Base-by-base conservation (phyloP, 441 rosid species). In the Theobroma grandiflorum region DNA sequence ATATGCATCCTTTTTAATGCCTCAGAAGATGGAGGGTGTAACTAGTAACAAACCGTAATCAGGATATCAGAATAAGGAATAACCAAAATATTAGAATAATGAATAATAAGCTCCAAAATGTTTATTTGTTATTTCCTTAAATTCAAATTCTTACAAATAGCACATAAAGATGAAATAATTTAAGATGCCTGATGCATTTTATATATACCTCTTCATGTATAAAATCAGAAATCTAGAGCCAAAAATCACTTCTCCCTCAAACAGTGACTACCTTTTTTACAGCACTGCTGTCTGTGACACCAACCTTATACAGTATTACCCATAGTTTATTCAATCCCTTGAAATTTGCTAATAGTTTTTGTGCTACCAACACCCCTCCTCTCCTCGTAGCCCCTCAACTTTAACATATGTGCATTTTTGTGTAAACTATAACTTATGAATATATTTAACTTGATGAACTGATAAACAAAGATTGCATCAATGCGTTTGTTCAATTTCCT, bases 1-100 rank as follows among this genome's bases (percentile, higher is more conserved):
- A 87, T 94, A 81, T 94, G 98, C 99, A 97, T 95, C 86, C 92
- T 90, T 87, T 87, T 95, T 83, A 97, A 82, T 68, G 99, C 98
- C 89, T 89, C 93, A 68, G 95, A 87, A 84, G 98, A 84, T 8
- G 97, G 92, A 80, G 99, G 99, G 61, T 89, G 89, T 85, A 97
- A 83, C 99, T 97, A 86, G 66, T 76, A 55, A 74, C 57, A 75
- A 62, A 72, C 40, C 49, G 33, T 40, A n/a, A 40, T 22, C 38
- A 42, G 71, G 20, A 49, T 40, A 67, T 63, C 37, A 71, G n/a
- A 52, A 65, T 58, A 69, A 72, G 7, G 16, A 43, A 15, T 45
- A 6, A 45, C 10, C 49, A 45, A 71, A 16, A 45, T 42, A 63
- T 52, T 38, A 63, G 12, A 43, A 59, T 58, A 69, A 69, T 35